These are phyloP conservation scores for Neurospora sp. DNA, from an alignment of 495 filamentous ascomycete genomes.

Conservation along the genomic window DNA sequence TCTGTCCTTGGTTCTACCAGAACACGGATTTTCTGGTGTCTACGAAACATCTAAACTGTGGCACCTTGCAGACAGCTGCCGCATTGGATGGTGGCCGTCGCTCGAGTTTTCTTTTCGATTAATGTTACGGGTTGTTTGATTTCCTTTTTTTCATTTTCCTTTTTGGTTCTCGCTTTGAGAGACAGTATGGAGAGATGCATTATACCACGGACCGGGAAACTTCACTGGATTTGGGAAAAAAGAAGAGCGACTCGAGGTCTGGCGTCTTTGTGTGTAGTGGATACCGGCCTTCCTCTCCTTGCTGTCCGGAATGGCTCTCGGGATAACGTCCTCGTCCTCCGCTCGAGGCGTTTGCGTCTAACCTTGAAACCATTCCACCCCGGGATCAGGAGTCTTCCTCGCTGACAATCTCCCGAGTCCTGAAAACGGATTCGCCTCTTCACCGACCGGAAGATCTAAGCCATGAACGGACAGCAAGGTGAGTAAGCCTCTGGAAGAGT, in stretches of 20 bases:
- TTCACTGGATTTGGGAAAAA: constrained; percentile 11
- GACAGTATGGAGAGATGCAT: constrained; percentile 12
- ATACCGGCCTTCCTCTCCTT: constrained; percentile 13
- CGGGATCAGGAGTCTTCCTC: constrained; percentile 3
- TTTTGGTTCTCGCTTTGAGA: constrained; percentile 16
- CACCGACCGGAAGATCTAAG: constrained; percentile 22
- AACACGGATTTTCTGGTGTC: constrained; percentile 4
- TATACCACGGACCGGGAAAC: constrained; percentile 15
- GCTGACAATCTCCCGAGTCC: constrained; percentile 5
- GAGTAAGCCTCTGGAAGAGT: constrained; percentile 30
- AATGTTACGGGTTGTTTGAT: constrained; percentile 15
- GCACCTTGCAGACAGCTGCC: constrained; percentile 5
- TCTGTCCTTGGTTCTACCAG: constrained; percentile 3
- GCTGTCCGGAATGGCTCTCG: constrained; percentile 21
- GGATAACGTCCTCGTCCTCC: constrained; percentile 3
- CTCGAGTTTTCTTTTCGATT: constrained; percentile 16
- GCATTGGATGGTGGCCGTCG: constrained; percentile 15
- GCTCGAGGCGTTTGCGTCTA: constrained; percentile 2
- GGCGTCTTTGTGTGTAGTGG: constrained; percentile 7
- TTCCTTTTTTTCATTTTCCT: constrained; percentile 16
- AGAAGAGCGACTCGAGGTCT: constrained; percentile 5
- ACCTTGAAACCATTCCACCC: background rate
- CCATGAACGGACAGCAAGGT: constrained; percentile 39
- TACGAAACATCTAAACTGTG: constrained; percentile 3
- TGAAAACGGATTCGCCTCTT: constrained; percentile 5